Evolutionary conservation across 2,329 filamentous ascomycete species (phyloP).

Genomic region (Trichoderma arundinaceum): DNA sequence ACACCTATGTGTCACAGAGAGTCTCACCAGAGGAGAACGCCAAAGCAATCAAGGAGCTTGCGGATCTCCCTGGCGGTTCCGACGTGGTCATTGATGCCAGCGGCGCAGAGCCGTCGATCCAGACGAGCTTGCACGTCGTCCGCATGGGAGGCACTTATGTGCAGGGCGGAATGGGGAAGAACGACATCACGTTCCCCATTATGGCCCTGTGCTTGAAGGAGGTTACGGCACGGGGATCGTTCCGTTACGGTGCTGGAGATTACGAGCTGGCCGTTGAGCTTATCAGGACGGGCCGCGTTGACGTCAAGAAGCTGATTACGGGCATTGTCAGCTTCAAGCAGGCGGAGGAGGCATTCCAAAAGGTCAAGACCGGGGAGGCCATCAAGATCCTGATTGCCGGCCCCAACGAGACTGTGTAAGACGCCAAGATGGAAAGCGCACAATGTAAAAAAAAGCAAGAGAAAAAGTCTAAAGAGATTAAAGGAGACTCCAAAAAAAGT

Average conservation of each 20-base stretch:
- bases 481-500: background rate
- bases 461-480: background rate
- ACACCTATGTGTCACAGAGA: slow-evolving; percentile 68
- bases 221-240: slow-evolving; percentile 83
- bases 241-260: slow-evolving; percentile 87
- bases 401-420: slow-evolving; percentile 56
- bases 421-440: background rate
- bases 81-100: slow-evolving; percentile 83
- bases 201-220: slow-evolving; percentile 90
- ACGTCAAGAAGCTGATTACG: slow-evolving; percentile 83
- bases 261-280: slow-evolving; percentile 84
- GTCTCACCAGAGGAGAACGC: slow-evolving; percentile 75
- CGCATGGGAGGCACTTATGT: slow-evolving; percentile 77
- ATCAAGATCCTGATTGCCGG: slow-evolving; percentile 73
- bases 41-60: slow-evolving; percentile 65
- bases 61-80: slow-evolving; percentile 68
- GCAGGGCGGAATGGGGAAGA: slow-evolving; percentile 88
- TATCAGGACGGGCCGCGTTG: slow-evolving; percentile 72
- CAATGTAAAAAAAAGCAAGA: slow-evolving; percentile 11
- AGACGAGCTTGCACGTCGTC: slow-evolving; percentile 73
- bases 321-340: slow-evolving; percentile 77
- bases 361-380: slow-evolving; percentile 82
- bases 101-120: slow-evolving; percentile 78
- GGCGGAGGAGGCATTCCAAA: slow-evolving; percentile 84
- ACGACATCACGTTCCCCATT: slow-evolving; percentile 89